Conservation (phyloP, 495 filamentous ascomycete species). For the Aspergillus cavernicola region DNA sequence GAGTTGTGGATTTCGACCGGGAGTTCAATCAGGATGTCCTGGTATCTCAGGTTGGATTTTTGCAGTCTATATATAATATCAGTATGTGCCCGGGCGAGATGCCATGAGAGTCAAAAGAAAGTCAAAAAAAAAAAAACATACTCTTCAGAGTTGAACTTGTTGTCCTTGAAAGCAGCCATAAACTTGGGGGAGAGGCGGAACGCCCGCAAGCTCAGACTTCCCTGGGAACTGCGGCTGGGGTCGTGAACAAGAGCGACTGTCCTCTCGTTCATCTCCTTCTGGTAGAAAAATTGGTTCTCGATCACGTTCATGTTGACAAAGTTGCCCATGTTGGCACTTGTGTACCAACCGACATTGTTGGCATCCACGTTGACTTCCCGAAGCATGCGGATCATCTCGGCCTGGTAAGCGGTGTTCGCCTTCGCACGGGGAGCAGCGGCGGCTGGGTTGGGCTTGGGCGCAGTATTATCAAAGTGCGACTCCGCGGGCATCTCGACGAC, state of each 20-base stretch:
- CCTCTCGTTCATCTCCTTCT: slow-evolving; percentile 85
- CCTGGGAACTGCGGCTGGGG: slow-evolving; percentile 87
- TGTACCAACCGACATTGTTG: slow-evolving; percentile 98
- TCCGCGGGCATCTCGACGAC: slow-evolving; percentile 73
- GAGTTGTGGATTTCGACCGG: slow-evolving; percentile 95
- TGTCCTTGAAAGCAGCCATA: slow-evolving; percentile 90
- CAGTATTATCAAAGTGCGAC: slow-evolving; percentile 72
- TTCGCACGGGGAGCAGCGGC: slow-evolving; percentile 89
- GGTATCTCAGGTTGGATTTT: slow-evolving; percentile 88
- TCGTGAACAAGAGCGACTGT: slow-evolving; percentile 96
- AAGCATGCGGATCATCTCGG: slow-evolving; percentile 94
- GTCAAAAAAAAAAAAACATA: slow-evolving; percentile 36
- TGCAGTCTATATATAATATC: slow-evolving; percentile 58
- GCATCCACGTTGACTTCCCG: slow-evolving; percentile 98
- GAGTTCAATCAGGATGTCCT: slow-evolving; percentile 88
- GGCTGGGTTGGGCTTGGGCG: slow-evolving; percentile 72
- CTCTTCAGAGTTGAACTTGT: slow-evolving; percentile 95
- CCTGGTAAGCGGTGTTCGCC: slow-evolving; percentile 82
- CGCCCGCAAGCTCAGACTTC: slow-evolving; percentile 81
- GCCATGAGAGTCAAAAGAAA: not conserved
- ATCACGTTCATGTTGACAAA: slow-evolving; percentile 92
- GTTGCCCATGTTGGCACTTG: slow-evolving; percentile 97
- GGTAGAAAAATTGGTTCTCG: slow-evolving; percentile 97
- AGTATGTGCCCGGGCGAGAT: not conserved
- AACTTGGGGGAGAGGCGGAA: slow-evolving; percentile 86